Base-by-base conservation (phyloP, 495 filamentous ascomycete species). In the Aspergillus steynii region DNA sequence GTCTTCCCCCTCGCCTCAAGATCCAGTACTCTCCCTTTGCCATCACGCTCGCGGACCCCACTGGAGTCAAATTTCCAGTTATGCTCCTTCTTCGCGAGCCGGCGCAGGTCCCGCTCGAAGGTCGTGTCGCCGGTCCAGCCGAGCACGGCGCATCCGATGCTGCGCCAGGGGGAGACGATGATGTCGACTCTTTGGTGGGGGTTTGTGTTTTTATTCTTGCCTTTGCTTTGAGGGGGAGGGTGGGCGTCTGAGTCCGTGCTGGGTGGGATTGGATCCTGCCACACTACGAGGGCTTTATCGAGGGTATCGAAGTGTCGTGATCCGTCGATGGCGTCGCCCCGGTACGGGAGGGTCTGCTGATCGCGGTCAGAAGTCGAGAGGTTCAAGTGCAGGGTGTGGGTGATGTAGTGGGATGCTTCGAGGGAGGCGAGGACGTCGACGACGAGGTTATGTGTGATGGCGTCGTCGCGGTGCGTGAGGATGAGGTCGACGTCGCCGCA, bases 251-350 rank as follows among this genome's bases (percentile, higher is more conserved):
- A 8, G 48, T 59, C 28, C 27, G 60, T 25, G 3, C 59, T 56
- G 29, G 73, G 90, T 5, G 72, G n/a, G 10, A 42, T 3, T 0
- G 88, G 87, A 64, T 93, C 84, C 68, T 96, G 94, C 95, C 95
- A 99, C 0, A 97, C 91, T 0, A 97, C 86, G 49, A 97, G 76
- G 7, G 92, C 92, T 71, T 97, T 97, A 71, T 98, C 93, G 1
- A 99, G 78, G 0, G 84, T 87, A 68, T 98, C 94, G 61, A 95
- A 96, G 32, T 80, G 74, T 14, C 64, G 59, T 4, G 57, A 64
- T 9, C 37, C 37, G 0, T 42, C 37, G 9, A 51, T 29, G 6
- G 7, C 42, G 53, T 50, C 32, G 9, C 81, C 77, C 3, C 70
- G 74, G 61, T 78, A 85, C 0, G 86, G 83, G 0, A 87, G 72